Evolutionary conservation across 2,329 filamentous ascomycete genomes (phyloP).

Genomic region (Emericellopsis cladophorae): DNA sequence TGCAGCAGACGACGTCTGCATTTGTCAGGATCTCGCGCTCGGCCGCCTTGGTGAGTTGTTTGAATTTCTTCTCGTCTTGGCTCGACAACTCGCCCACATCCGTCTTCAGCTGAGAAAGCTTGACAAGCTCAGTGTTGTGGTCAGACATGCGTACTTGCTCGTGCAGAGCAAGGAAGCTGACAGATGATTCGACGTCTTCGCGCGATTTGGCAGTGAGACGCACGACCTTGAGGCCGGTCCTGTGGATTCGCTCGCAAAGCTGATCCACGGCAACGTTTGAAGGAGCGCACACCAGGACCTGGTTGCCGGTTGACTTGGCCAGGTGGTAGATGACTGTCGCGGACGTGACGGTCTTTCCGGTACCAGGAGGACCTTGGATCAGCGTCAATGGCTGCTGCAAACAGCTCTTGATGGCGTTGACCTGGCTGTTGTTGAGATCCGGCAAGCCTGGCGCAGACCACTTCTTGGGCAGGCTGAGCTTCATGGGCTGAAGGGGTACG

Average conservation of each 20-base stretch:
- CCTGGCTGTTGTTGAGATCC: slow-evolving; percentile 90
- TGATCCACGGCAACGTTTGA: slow-evolving; percentile 98
- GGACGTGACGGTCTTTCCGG: slow-evolving; percentile 96
- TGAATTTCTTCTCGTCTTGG: slow-evolving; percentile 97
- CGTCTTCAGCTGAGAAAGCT: slow-evolving; percentile 83
- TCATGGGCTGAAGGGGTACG: slow-evolving; percentile 88
- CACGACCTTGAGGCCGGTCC: slow-evolving; percentile 89
- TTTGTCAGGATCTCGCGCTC: slow-evolving; percentile 92
- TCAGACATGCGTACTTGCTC: slow-evolving; percentile 97
- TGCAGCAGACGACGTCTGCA: slow-evolving; percentile 97
- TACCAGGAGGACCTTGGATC: slow-evolving; percentile 93
- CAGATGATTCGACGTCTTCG: slow-evolving; percentile 97
- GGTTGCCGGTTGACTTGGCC: slow-evolving; percentile 86
- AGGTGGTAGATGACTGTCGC: slow-evolving; percentile 98
- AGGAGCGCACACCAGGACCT: slow-evolving; percentile 90
- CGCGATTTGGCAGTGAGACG: slow-evolving; percentile 97
- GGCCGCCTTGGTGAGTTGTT: slow-evolving; percentile 83
- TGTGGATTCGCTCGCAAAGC: slow-evolving; percentile 91
- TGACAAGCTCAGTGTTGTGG: slow-evolving; percentile 84
- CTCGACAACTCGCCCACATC: slow-evolving; percentile 86
- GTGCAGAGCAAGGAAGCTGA: slow-evolving; percentile 88
- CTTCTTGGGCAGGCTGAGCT: slow-evolving; percentile 89
- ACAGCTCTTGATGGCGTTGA: slow-evolving; percentile 91
- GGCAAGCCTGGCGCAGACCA: slow-evolving; percentile 91
- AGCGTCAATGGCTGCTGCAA: slow-evolving; percentile 86